Conservation (phyloP, 2,329 filamentous ascomycete genomes). For the Epichloe sp. region DNA sequence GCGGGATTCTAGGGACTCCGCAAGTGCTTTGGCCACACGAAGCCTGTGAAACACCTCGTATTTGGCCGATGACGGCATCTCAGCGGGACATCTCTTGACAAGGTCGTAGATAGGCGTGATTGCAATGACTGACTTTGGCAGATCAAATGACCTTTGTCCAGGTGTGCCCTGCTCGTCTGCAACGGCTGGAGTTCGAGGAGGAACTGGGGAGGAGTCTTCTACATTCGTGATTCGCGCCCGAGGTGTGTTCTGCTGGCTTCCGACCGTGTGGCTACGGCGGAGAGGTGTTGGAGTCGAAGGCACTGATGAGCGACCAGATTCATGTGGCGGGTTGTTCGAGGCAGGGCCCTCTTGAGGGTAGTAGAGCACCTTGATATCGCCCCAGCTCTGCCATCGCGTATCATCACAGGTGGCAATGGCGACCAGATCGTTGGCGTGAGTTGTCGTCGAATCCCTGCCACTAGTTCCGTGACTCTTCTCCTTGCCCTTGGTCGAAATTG, state of each 20-base stretch:
- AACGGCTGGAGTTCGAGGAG: constrained; percentile 27
- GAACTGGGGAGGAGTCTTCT: constrained; percentile 38
- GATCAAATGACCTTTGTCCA: constrained; percentile 48
- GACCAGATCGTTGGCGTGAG: constrained; percentile 75
- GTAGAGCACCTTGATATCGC: constrained; percentile 67
- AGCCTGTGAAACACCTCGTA: constrained; percentile 81
- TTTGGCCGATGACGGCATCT: constrained; percentile 57
- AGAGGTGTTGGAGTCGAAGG: constrained; percentile 65
- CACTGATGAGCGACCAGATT: constrained; percentile 27
- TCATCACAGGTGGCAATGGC: constrained; percentile 53
- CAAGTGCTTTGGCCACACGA: constrained; percentile 69
- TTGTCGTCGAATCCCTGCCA: constrained; percentile 38
- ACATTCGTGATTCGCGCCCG: constrained; percentile 19
- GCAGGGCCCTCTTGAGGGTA: constrained; percentile 40
- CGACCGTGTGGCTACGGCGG: constrained; percentile 51
- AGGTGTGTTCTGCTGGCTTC: constrained; percentile 28
- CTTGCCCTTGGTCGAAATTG: constrained; percentile 57
- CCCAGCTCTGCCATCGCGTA: constrained; percentile 61
- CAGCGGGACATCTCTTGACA: constrained; percentile 40
- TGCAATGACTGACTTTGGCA: constrained; percentile 43
- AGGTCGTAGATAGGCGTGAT: constrained; percentile 43
- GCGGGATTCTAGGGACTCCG: constrained; percentile 49
- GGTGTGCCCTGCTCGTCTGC: constrained; percentile 21
- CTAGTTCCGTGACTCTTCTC: constrained; percentile 42
- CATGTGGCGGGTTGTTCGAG: constrained; percentile 8